phyloP scores from a whole-genome alignment of 2,329 filamentous ascomycete genomes.

The Trichophyton verrucosum region DNA sequence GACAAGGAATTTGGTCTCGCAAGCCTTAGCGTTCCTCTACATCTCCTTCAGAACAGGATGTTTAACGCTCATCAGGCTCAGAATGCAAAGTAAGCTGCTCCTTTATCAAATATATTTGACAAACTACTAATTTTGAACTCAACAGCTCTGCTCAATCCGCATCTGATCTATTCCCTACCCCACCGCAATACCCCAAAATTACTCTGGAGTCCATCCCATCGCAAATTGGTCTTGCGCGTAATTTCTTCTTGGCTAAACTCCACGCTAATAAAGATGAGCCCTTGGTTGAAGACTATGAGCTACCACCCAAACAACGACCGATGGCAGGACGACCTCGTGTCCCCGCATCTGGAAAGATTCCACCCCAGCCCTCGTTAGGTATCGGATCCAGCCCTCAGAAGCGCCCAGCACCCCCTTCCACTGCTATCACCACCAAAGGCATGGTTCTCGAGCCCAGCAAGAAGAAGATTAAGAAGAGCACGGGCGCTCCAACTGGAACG shows the following conservation, averaged over 20 bases:
- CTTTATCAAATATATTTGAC: constrained; percentile 3
- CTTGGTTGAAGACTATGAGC: constrained; percentile 84
- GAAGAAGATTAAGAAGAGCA: constrained; percentile 33
- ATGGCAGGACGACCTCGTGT: constrained; percentile 33
- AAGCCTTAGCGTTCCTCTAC: constrained; percentile 79
- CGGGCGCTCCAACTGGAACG: constrained; percentile 20
- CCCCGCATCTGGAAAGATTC: constrained; percentile 36
- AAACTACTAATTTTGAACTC: constrained; percentile 8
- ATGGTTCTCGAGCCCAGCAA: constrained; percentile 27
- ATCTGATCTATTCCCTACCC: constrained; percentile 50
- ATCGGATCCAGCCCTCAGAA: constrained; percentile 10
- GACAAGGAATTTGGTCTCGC: constrained; percentile 83
- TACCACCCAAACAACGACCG: constrained; percentile 75
- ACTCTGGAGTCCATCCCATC: constrained; percentile 63
- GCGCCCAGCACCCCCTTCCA: constrained; percentile 10
- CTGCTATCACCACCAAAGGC: constrained; percentile 17
- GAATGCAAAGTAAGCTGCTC: constrained; percentile 41
- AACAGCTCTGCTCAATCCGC: constrained; percentile 34
- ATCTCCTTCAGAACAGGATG: constrained; percentile 84
- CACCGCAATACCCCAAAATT: constrained; percentile 62
- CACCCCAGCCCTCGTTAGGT: constrained; percentile 17
- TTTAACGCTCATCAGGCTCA: constrained; percentile 74
- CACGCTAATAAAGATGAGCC: constrained; percentile 71
- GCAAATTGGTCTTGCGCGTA: constrained; percentile 77
- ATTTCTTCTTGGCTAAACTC: constrained; percentile 83